These are phyloP conservation scores for Acacia concinna DNA, from an alignment of 331 rosid species.

Conservation along the genomic window DNA sequence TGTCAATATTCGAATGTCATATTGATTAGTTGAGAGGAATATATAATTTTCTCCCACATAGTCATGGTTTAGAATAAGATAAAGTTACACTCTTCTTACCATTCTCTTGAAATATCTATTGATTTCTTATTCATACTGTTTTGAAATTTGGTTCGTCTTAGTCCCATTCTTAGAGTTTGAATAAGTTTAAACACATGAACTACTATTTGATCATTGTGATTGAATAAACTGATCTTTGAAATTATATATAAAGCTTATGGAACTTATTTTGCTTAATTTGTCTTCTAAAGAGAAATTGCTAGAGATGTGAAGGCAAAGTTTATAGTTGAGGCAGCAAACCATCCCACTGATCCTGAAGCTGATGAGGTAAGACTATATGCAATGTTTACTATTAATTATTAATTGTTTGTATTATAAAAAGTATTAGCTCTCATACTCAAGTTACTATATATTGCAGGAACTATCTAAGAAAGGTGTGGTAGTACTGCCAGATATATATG, in stretches of 20 bases:
- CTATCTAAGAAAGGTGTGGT: slow-evolving; percentile 76
- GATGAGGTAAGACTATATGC: slow-evolving; percentile 70
- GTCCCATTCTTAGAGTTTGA: neutral
- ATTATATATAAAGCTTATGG: neutral
- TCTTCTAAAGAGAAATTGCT: slow-evolving; percentile 72
- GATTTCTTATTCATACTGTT: too few relatives aligned
- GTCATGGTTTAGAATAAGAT: too few relatives aligned
- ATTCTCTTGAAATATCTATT: neutral
- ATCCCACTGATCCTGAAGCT: slow-evolving; percentile 96
- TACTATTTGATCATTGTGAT: neutral
- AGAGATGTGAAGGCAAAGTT: slow-evolving; percentile 79
- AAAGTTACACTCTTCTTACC: neutral
- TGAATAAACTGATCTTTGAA: neutral
- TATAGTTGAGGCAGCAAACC: slow-evolving; percentile 92
- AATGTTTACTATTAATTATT: neutral
- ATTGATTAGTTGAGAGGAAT: too few relatives aligned
- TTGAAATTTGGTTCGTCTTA: neutral
- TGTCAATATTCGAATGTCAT: too few relatives aligned
- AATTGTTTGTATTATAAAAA: neutral
- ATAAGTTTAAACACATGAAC: neutral
- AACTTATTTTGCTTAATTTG: neutral
- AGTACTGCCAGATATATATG: slow-evolving; percentile 92
- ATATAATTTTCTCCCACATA: too few relatives aligned
- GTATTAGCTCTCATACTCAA: neutral
- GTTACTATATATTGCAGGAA: slow-evolving; percentile 48